phyloP scores from a whole-genome alignment of 2,329 filamentous ascomycete species.

The Chrysosporium keratinophilum region DNA sequence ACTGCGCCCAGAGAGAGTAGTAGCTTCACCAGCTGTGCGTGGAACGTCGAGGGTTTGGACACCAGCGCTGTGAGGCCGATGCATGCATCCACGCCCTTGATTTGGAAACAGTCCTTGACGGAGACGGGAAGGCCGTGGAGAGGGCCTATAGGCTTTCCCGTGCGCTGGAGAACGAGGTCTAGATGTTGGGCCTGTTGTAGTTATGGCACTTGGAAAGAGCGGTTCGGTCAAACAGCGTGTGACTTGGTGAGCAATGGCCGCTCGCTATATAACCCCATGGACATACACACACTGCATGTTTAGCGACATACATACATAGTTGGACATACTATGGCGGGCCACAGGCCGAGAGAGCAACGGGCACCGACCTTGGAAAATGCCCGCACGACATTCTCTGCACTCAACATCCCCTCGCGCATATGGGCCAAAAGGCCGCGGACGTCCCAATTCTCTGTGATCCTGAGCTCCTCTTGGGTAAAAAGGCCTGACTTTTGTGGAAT shows the following conservation, averaged over 20 bases:
- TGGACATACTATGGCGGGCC: conserved; percentile 33
- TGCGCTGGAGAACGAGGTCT: conserved; percentile 37
- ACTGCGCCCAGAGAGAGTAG: conserved; percentile 46
- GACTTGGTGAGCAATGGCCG: conserved; percentile 50
- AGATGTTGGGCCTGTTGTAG: conserved; percentile 39
- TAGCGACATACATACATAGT: no score
- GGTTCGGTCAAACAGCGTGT: conserved; percentile 51
- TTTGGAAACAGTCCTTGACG: conserved; percentile 41
- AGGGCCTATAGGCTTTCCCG: conserved; percentile 44
- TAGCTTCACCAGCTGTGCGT: conserved; percentile 44
- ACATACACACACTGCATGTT: no score
- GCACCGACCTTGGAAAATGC: no score
- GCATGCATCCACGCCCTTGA: conserved; percentile 35
- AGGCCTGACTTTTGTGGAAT: conserved; percentile 1
- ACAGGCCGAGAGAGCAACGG: no score
- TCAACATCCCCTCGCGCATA: no score
- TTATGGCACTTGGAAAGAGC: conserved; percentile 46
- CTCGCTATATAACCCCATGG: conserved; percentile 31
- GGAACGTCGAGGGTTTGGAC: conserved; percentile 2
- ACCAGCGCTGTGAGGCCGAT: conserved; percentile 5
- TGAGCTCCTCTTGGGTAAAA: conserved; percentile 39
- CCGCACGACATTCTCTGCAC: no score
- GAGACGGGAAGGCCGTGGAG: conserved; percentile 54
- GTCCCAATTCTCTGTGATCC: conserved; percentile 44
- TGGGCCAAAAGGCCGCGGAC: not conserved